Conservation (phyloP, 2,329 filamentous ascomycete species). For the Aspergillus japonicus region DNA sequence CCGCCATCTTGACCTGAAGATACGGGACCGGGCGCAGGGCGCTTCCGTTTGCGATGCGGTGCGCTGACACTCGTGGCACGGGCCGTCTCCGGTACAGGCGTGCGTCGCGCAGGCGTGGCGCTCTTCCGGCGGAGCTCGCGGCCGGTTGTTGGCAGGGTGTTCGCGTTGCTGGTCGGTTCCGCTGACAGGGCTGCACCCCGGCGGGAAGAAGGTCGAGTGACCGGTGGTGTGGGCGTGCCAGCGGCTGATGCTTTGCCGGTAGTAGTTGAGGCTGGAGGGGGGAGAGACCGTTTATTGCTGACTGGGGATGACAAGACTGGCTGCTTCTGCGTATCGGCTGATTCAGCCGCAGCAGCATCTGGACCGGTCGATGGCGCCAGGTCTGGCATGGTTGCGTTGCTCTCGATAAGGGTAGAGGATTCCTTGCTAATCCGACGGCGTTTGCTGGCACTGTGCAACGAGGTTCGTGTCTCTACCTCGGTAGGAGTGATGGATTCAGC, state of each 20-base stretch:
- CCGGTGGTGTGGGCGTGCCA: conserved; percentile 29
- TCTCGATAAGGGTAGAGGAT: conserved; percentile 27
- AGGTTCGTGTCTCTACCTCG: conserved; percentile 25
- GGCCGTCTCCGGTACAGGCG: conserved; percentile 43
- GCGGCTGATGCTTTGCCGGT: conserved; percentile 5
- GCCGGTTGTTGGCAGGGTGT: conserved; percentile 15
- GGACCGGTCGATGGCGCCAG: conserved; percentile 38
- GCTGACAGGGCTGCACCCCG: conserved; percentile 28
- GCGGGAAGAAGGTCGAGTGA: conserved; percentile 35
- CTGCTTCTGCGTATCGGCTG: conserved; percentile 22
- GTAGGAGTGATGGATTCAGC: conserved; percentile 5
- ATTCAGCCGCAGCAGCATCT: conserved; percentile 32
- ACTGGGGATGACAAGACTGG: conserved; percentile 25
- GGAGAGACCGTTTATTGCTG: conserved; percentile 24
- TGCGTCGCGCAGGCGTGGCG: conserved; percentile 40
- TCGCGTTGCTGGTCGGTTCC: conserved; percentile 24
- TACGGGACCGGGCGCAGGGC: conserved; percentile 60
- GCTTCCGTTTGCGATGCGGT: conserved; percentile 52
- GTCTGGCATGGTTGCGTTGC: conserved; percentile 37
- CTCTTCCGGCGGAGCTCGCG: conserved; percentile 44
- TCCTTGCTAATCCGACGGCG: conserved; percentile 39
- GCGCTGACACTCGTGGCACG: conserved; percentile 35
- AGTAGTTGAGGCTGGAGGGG: conserved; percentile 4
- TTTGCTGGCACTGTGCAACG: conserved; percentile 35
- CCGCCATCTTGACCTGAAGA: conserved; percentile 58